Conservation (phyloP, 2,329 filamentous ascomycete genomes). For the Cladophialophora yegresii region DNA sequence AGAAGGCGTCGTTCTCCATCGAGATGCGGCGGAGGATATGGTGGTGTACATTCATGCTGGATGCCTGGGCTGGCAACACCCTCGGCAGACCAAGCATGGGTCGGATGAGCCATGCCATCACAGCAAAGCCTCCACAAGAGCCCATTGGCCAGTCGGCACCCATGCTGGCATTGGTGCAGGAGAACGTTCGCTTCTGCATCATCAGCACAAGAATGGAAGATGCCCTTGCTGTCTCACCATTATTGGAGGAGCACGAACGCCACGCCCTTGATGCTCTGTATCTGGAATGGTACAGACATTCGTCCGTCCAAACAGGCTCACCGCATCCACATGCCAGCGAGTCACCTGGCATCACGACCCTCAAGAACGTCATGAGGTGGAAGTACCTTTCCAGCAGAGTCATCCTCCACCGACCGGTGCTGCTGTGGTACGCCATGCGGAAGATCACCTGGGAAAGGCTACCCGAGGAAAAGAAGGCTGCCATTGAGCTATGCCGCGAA, state of each 20-base stretch:
- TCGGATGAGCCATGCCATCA: constrained; percentile 67
- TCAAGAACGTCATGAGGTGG: constrained; percentile 70
- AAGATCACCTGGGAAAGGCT: constrained; percentile 54
- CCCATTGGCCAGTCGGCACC: constrained; percentile 41
- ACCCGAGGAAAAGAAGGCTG: constrained; percentile 64
- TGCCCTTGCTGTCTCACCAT: constrained; percentile 67
- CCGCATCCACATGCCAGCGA: constrained; percentile 58
- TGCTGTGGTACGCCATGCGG: constrained; percentile 65
- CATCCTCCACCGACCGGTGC: constrained; percentile 70
- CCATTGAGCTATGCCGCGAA: constrained; percentile 68
- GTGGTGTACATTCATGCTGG: constrained; percentile 74
- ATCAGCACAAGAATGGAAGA: constrained; percentile 78
- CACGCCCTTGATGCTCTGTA: constrained; percentile 67
- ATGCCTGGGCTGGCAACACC: constrained; percentile 72
- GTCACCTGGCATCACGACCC: constrained; percentile 25
- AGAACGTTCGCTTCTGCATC: constrained; percentile 78
- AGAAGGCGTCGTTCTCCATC: constrained; percentile 55
- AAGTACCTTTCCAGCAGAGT: constrained; percentile 76
- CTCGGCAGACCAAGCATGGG: constrained; percentile 70
- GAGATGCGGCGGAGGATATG: constrained; percentile 69
- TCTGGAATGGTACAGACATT: constrained; percentile 69
- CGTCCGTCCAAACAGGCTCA: constrained; percentile 65
- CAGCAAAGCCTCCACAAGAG: constrained; percentile 63
- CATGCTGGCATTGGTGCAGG: constrained; percentile 45
- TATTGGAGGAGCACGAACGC: constrained; percentile 68